A percentile compares a stretch with the other conserved stretches of the same genome.
These are phyloP conservation scores for Onygenales sp. DNA, from an alignment of 2,329 filamentous ascomycete species.

Conservation along the genomic window DNA sequence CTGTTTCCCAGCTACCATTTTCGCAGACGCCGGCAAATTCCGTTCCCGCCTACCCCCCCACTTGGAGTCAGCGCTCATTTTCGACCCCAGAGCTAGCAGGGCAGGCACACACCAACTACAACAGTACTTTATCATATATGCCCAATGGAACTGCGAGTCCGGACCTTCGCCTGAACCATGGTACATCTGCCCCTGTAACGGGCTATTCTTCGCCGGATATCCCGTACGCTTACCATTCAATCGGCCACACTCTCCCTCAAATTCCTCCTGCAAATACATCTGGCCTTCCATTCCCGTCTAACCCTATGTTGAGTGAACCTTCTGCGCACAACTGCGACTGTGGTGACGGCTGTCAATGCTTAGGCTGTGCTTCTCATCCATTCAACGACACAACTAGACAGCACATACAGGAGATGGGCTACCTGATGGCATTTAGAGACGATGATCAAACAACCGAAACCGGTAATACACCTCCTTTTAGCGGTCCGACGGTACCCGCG, in stretches of 20 bases:
- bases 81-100: neutral
- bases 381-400: conserved; percentile 37
- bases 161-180: neutral
- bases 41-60: neutral
- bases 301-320: neutral
- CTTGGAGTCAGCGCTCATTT: neutral
- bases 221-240: neutral
- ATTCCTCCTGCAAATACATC: neutral
- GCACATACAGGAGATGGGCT: conserved; percentile 38
- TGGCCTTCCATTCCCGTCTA: neutral
- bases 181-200: neutral
- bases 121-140: neutral
- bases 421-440: conserved; percentile 28
- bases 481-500: conserved; percentile 9
- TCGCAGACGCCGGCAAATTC: neutral
- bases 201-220: conserved; percentile 2
- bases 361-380: conserved; percentile 38
- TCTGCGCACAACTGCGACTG: conserved; percentile 24
- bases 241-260: neutral
- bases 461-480: conserved; percentile 15
- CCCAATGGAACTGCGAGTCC: neutral
- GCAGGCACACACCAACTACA: neutral
- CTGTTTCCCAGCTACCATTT: neutral
- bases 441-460: conserved; percentile 17
- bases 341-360: conserved; percentile 36